Percentiles rank a stretch among this genome's conserved stretches.
phyloP scores from a whole-genome alignment of 208 protist genomes.

The Novymonas esmeraldas region DNA sequence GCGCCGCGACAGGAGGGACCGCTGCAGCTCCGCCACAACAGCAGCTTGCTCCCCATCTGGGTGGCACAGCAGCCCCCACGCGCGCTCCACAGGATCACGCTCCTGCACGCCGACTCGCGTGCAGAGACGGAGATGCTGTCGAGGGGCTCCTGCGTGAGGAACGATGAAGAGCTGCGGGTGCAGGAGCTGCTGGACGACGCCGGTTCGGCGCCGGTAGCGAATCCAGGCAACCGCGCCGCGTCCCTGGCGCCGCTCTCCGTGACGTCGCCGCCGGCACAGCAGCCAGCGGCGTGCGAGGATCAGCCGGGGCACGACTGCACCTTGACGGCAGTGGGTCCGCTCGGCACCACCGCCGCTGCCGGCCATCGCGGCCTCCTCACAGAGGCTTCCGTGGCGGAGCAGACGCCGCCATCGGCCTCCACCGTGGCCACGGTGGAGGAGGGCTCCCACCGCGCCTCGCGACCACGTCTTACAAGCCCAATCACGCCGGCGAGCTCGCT shows the following conservation, averaged over 20 bases:
- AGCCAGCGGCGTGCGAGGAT: too few relatives aligned
- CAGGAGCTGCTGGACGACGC: constrained; percentile 11
- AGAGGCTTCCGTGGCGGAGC: background rate
- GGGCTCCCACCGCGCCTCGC: background rate
- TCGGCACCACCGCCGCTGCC: too few relatives aligned
- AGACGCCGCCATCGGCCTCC: background rate
- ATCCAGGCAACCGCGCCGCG: background rate
- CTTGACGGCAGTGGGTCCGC: too few relatives aligned
- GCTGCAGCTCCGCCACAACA: background rate
- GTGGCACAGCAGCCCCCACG: background rate
- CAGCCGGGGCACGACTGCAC: too few relatives aligned
- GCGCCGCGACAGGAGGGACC: background rate
- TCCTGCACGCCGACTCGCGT: background rate
- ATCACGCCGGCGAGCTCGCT: background rate
- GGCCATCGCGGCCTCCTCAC: background rate
- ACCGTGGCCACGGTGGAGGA: background rate
- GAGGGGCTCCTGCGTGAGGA: constrained; percentile 11
- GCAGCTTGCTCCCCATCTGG: constrained; percentile 2
- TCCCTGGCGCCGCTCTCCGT: background rate
- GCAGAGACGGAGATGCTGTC: constrained; percentile 6
- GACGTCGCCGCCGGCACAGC: background rate
- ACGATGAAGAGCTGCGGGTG: constrained; percentile 19
- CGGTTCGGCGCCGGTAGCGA: background rate
- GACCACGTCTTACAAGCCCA: background rate
- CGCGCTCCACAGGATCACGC: background rate